A percentile compares a stretch with the other conserved stretches of the same genome.
Evolutionary conservation across 129 eudicot species (phyloP).

Genomic region (Artemisia argyi): DNA sequence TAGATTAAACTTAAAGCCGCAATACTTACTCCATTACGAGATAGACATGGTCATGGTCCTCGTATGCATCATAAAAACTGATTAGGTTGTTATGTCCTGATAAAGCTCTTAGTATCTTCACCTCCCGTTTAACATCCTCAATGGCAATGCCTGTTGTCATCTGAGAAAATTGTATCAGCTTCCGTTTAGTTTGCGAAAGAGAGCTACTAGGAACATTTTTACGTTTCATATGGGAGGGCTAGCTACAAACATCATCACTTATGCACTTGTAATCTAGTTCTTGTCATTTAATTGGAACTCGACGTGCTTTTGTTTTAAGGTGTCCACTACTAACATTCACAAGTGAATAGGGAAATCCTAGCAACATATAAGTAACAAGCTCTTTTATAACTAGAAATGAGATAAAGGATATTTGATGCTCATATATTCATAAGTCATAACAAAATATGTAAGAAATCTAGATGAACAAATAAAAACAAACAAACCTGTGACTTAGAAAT

Average conservation of each 20-base stretch:
- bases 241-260: too few relatives aligned
- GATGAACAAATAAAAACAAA: neutral
- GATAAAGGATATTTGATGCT: too few relatives aligned
- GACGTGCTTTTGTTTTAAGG: too few relatives aligned
- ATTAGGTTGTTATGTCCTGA: constrained; percentile 32
- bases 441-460: neutral
- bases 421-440: neutral
- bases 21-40: constrained; percentile 37
- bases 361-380: too few relatives aligned
- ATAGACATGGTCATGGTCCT: constrained; percentile 39
- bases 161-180: constrained; percentile 14
- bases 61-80: constrained; percentile 33
- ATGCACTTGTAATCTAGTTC: too few relatives aligned
- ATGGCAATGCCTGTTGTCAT: constrained; percentile 44
- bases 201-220: neutral
- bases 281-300: too few relatives aligned
- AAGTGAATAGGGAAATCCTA: too few relatives aligned
- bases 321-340: too few relatives aligned
- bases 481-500: constrained; percentile 35
- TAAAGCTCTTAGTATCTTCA: constrained; percentile 34
- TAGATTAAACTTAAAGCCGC: neutral
- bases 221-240: neutral
- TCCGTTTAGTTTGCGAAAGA: neutral
- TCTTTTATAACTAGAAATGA: too few relatives aligned
- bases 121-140: constrained; percentile 42